Percentiles rank a stretch among this genome's conserved stretches.
These are phyloP conservation scores for Apiospora aurea DNA, from an alignment of 2,329 filamentous ascomycete species.

Conservation along the genomic window DNA sequence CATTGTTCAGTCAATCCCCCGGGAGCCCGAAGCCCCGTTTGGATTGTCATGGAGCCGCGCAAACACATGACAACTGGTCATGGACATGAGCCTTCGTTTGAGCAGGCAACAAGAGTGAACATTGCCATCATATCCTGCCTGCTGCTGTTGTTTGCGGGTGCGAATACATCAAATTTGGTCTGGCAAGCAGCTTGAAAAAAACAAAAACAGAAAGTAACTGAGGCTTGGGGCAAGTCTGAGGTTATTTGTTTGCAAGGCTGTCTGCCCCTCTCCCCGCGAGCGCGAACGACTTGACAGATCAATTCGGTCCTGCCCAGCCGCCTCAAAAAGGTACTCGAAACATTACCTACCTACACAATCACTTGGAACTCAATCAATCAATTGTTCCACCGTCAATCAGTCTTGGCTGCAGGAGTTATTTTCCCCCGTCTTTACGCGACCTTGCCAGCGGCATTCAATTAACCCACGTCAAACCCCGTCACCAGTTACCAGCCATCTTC, in stretches of 20 bases:
- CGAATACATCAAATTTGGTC: neutral
- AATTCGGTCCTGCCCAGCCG: constrained; percentile 12
- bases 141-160: neutral
- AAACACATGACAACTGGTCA: constrained; percentile 18
- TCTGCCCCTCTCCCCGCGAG: constrained; percentile 6
- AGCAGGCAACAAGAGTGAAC: neutral
- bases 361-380: constrained; percentile 4
- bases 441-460: constrained; percentile 9
- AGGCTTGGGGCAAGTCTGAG: neutral
- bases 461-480: neutral
- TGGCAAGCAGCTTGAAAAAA: neutral
- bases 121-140: neutral
- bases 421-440: constrained; percentile 9
- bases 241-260: constrained; percentile 1
- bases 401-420: constrained; percentile 19
- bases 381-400: constrained; percentile 17
- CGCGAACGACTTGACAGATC: neutral
- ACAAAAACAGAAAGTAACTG: neutral
- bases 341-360: neutral
- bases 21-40: neutral
- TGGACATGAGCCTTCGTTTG: neutral
- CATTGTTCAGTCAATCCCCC: constrained; percentile 1
- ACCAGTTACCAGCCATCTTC: neutral
- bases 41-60: neutral
- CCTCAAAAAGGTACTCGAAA: constrained; percentile 21